Base-by-base conservation (phyloP, 129 eudicot species). In the Saposhnikovia divaricata region DNA sequence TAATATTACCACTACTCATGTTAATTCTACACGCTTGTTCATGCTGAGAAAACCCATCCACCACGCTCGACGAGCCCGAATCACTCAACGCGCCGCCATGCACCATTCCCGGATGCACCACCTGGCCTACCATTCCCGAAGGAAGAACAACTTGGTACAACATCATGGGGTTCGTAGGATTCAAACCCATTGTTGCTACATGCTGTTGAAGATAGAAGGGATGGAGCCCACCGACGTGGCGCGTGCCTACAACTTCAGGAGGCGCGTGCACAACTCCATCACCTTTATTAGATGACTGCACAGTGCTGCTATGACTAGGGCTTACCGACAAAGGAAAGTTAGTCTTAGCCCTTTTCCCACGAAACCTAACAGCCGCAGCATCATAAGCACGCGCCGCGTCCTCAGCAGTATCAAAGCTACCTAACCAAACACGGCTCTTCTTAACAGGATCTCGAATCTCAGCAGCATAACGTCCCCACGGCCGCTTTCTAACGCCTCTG, bases 321-420 rank as follows among this genome's bases (percentile, higher is more conserved):
- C 77, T 74, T 0, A 51, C 18, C 0, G 43, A 19, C 13, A 27
- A 14, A 45, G 77, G 59, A 37, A 75, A 75, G 59, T 75, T 75
- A 23, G 78, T 75, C 18, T 75, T 75, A 16, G 78, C 78, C 6
- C 51, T 75, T 4, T 46, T 40, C 3, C 78, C 78, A 0, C 78
- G 78, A 4, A 75, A 75, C 63, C n/a, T 48, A 3, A 75, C 28
- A 8, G 78, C 78, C 0, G 78, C 61, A 16, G 78, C 43, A 16
- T 75, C 78, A 46, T 75, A 75, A 14, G 78, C 78, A 28, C 59
- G 78, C 61, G 78, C 78, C 42, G 78, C 78, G 0, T 75, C 78
- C 25, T 75, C 78, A 9, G 78, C 61, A 25, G 78, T 45, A 3
- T 25, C 61, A 51, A 75, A 75, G 42, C 57, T 75, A 4, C 78